Base-by-base conservation (phyloP, 306 rosid genomes). In the Ormosia emarginata region DNA sequence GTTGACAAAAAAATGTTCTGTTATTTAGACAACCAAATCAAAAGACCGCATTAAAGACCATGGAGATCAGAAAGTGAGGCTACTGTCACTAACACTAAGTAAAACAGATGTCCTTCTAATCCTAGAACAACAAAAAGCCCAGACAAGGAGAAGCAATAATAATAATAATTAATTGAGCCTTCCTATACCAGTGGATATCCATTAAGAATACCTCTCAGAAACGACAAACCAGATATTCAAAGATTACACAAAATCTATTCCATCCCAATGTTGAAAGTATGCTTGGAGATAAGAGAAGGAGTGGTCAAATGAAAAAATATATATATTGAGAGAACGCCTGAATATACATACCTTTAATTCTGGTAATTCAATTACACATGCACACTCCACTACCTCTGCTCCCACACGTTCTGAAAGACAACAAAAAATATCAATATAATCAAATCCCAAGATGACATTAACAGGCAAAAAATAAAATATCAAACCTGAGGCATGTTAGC, bases 371-470 rank as follows among this genome's bases (percentile, higher is more conserved):
- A 90, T 92, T 34, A 90, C 85, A 55, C 92, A 90, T 4, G 92
- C 97, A 74, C 92, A 92, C 83, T 92, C 97, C 10, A 92, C 87
- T 8, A 90, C 91, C 81, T 88, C 92, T 2, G 92, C 97, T 84
- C 97, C 94, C 36, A 73, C 94, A 4, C 90, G 89, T 81, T 90
- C 92, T 92, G 90, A 8, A 79, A 30, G 24, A 34, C 37, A 83
- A 50, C 53, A 70, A 76, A 59, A 24, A 67, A 40, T 39, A 68
- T 67, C 34, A 71, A 13, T 5, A 77, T 33, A 37, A 64, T 76
- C 52, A 75, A 36, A 56, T 65, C n/a, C 41, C 13, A 40, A 57
- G 36, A 41, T 12, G 0, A 61, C 56, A 62, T 71, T 34, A 52
- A 33, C 29, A 4, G 15, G 14, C 0, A 33, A 4, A 5, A 17